These are phyloP conservation scores for Kodamaea fukazawae DNA, from an alignment of 805 yeast species.

Conservation along the genomic window DNA sequence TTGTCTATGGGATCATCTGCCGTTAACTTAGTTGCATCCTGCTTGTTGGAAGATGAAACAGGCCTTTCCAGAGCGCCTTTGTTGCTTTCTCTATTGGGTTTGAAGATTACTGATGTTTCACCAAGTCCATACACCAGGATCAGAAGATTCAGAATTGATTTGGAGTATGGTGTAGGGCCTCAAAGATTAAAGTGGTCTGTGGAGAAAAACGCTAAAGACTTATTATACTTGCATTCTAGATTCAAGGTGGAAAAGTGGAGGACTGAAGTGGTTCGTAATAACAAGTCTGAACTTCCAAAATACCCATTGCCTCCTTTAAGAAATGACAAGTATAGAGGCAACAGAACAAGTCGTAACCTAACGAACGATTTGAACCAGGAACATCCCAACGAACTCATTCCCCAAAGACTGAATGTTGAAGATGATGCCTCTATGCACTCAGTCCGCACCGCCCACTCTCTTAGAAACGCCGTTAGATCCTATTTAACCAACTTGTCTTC, in stretches of 20 bases:
- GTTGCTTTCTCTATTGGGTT: constrained; percentile 66
- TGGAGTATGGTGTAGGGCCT: constrained; percentile 89
- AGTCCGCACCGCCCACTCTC: constrained; percentile 12
- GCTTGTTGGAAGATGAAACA: constrained; percentile 71
- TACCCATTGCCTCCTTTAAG: constrained; percentile 42
- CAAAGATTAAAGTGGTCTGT: constrained; percentile 79
- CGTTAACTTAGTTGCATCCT: constrained; percentile 69
- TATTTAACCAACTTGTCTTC: constrained; percentile 28
- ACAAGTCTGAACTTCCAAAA: constrained; percentile 43
- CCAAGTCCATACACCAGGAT: constrained; percentile 38
- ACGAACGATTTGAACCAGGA: neutral
- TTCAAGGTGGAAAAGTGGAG: constrained; percentile 50
- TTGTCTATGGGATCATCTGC: constrained; percentile 70
- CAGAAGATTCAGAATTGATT: constrained; percentile 57
- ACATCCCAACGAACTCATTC: constrained; percentile 14
- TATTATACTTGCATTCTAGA: constrained; percentile 66
- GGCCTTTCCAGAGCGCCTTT: constrained; percentile 81
- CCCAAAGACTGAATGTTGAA: constrained; percentile 5
- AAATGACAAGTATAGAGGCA: constrained; percentile 1
- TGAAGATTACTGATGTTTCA: constrained; percentile 55
- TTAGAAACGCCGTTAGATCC: constrained; percentile 28
- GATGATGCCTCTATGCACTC: constrained; percentile 21
- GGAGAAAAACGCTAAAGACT: constrained; percentile 66
- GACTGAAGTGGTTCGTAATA: constrained; percentile 30
- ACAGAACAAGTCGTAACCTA: neutral